Percentiles rank a stretch among this genome's conserved stretches.
phyloP scores from a whole-genome alignment of 176 grass and related monocot genomes.

The Musa troglodytarum region DNA sequence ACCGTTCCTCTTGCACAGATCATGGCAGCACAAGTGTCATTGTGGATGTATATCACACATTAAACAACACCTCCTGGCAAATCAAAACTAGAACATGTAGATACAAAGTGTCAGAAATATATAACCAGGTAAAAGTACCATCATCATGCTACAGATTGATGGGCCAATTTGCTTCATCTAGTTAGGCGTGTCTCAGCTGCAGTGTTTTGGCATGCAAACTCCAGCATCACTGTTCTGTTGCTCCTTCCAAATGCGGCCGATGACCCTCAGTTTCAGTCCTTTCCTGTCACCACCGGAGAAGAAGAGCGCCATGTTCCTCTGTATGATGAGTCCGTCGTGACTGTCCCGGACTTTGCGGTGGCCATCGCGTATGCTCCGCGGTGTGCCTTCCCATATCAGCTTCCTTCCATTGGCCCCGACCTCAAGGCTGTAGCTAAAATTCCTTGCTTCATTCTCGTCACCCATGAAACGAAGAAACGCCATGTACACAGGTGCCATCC shows the following conservation, averaged over 20 bases:
- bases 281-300: constrained; percentile 21
- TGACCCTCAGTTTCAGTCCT: constrained; percentile 20
- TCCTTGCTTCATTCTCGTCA: constrained; percentile 20
- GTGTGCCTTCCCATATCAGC: constrained; percentile 23
- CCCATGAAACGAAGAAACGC: constrained; percentile 31
- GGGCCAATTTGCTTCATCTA: neutral
- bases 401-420: constrained; percentile 25
- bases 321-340: constrained; percentile 26
- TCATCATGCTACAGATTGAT: constrained; percentile 3
- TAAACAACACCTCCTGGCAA: neutral
- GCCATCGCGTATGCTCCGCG: constrained; percentile 23
- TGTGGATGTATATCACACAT: neutral
- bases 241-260: constrained; percentile 24
- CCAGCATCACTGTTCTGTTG: constrained; percentile 21
- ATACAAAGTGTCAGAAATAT: neutral
- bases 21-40: neutral
- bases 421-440: constrained; percentile 26
- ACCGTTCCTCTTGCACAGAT: no score
- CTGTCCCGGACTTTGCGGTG: constrained; percentile 27
- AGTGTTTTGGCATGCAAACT: constrained; percentile 22
- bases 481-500: constrained; percentile 25
- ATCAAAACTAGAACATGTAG: neutral
- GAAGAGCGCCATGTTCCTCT: constrained; percentile 28
- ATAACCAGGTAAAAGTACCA: no score
- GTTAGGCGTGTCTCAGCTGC: neutral